These are phyloP conservation scores for Oryza punctata DNA, from an alignment of 176 grass and related monocot genomes.

Conservation along the genomic window DNA sequence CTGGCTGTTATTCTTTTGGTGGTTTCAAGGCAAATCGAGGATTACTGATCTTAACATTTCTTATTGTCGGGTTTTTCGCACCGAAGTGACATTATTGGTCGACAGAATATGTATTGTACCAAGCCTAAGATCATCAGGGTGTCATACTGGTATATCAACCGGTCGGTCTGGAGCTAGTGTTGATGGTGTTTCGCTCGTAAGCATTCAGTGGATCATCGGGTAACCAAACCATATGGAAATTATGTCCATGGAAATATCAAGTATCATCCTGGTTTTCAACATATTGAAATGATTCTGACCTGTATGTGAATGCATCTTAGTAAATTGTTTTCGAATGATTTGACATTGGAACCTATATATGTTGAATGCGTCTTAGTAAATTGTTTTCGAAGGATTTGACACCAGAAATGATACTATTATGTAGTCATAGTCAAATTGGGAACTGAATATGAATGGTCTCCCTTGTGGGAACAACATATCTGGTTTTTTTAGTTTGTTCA, in stretches of 20 bases:
- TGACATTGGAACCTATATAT: neutral
- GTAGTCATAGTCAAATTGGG: neutral
- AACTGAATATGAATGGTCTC: neutral
- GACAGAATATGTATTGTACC: neutral
- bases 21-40: neutral
- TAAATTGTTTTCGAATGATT: neutral
- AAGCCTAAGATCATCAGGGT: neutral
- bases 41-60: neutral
- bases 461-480: slow-evolving; percentile 29
- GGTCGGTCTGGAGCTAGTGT: neutral
- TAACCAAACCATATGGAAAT: neutral
- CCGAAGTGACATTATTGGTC: neutral
- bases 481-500: neutral
- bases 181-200: neutral
- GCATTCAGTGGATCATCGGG: neutral
- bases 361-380: neutral
- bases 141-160: neutral
- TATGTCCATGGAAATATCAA: neutral
- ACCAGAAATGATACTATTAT: neutral
- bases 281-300: neutral
- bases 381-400: neutral
- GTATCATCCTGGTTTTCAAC: neutral
- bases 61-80: neutral
- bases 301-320: neutral
- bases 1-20: neutral